Evolutionary conservation across 257 asterid genomes (phyloP), one percentile per base, ranked within the genome.

Genomic region (Fraxinus americana): DNA sequence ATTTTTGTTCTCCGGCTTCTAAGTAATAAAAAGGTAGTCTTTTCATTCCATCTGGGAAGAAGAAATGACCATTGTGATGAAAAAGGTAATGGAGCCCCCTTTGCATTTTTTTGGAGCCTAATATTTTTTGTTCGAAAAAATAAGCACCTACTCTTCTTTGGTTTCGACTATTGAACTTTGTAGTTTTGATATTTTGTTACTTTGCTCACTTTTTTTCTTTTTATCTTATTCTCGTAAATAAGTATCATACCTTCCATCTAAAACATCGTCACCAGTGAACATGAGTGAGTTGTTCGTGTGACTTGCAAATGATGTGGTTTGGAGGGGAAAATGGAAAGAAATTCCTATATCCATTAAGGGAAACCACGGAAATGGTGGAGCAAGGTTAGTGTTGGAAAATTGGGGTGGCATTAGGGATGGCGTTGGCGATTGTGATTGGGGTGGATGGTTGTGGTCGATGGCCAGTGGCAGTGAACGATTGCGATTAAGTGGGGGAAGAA

Each of bases 1-100:
- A 81, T 85, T n/a, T 14, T 50, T 29, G 50, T 67, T 25, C 78
- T 70, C 50, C 32, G 78, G 9, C 73, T 84, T 17, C 34, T 85
- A n/a, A 73, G 76, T 1, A 69, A 14, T 21, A 59, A 54, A 0
- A 72, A 81, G 7, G 77, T 67, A 50, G 39, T 84, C 85, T 2
- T 78, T 74, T 25, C n/a, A 7, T 21, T 32, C 66, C 27, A 17
- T 72, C 30, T 30, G 43, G 29, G 82, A 79, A 13, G 80, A 84
- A 50, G 86, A 85, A 27, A 73, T 25, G 0, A 70, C 73, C 0
- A 41, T 67, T 14, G 2, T 85, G 16, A 4, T 76, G 52, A 70
- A 69, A 4, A 72, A 75, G 36, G 77, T 82, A 2, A 14, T 5
- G 17, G 38, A n/a, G 3, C 1, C 29, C 29, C 88, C 11, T 38